Percentiles rank a stretch among this genome's conserved stretches.
Conservation (phyloP, 2,329 filamentous ascomycete species). For the Pseudogymnoascus sp. region DNA sequence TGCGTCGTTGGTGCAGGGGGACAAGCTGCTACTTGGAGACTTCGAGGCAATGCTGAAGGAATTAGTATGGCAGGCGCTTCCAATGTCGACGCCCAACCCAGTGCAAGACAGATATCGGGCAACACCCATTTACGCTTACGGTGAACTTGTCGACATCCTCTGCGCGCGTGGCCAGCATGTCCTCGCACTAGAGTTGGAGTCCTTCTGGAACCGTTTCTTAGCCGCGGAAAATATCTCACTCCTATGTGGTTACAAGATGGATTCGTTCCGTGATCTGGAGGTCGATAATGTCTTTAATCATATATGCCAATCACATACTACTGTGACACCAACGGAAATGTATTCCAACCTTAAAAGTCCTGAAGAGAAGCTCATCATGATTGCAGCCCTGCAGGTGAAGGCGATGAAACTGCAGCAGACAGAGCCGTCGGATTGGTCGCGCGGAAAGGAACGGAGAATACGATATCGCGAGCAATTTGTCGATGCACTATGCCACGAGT, state of each 20-base stretch:
- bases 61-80: background rate
- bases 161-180: background rate
- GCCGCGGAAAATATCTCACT: background rate
- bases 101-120: background rate
- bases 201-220: background rate
- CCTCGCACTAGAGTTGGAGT: background rate
- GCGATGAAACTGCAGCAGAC: background rate
- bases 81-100: background rate
- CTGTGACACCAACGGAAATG: background rate
- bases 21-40: background rate
- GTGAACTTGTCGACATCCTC: background rate
- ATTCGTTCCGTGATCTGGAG: background rate
- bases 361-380: background rate
- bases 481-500: conserved; percentile 46
- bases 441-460: background rate
- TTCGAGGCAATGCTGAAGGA: background rate
- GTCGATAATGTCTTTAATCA: background rate
- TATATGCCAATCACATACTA: background rate
- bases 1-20: background rate
- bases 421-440: background rate
- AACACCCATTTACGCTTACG: background rate
- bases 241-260: background rate
- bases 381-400: background rate
- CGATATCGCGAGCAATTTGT: background rate
- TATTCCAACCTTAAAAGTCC: background rate